Percentiles rank a stretch among this genome's conserved stretches.
These are phyloP conservation scores for Pseudogymnoascus sp. DNA, from an alignment of 2,329 filamentous ascomycete genomes.

Conservation along the genomic window DNA sequence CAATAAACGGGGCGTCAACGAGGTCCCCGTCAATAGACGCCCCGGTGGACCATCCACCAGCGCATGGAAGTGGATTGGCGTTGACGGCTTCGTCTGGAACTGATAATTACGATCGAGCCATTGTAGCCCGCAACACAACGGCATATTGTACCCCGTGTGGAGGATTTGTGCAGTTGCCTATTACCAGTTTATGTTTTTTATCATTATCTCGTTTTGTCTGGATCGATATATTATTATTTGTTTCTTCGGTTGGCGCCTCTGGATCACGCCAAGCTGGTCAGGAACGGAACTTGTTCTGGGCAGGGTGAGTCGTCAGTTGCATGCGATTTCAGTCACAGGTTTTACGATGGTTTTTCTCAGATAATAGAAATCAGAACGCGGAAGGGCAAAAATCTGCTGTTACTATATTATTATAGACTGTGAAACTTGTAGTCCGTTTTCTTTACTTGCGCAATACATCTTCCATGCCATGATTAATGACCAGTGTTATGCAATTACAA, in stretches of 20 bases:
- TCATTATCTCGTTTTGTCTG: too few species aligned
- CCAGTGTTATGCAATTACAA: background rate
- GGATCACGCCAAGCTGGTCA: background rate
- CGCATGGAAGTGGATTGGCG: background rate
- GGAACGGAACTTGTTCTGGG: background rate
- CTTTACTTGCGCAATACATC: background rate
- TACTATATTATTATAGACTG: conserved; percentile 5
- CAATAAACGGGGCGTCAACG: background rate
- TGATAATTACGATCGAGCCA: background rate
- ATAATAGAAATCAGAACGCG: background rate
- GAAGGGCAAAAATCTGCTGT: conserved; percentile 3
- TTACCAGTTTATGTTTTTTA: background rate
- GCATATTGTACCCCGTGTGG: too few species aligned
- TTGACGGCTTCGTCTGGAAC: background rate
- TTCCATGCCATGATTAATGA: conserved; percentile 4
- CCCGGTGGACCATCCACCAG: background rate
- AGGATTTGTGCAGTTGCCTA: too few species aligned
- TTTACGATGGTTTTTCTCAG: background rate
- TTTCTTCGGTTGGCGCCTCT: background rate
- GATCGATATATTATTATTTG: background rate
- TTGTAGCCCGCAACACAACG: too few species aligned
- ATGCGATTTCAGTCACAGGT: background rate
- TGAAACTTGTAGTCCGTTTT: background rate
- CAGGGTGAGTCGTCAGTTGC: background rate
- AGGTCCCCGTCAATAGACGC: background rate